A percentile compares a stretch with the other conserved stretches of the same genome.
phyloP scores from a whole-genome alignment of 805 yeast species.

The Kuraishia borneana region DNA sequence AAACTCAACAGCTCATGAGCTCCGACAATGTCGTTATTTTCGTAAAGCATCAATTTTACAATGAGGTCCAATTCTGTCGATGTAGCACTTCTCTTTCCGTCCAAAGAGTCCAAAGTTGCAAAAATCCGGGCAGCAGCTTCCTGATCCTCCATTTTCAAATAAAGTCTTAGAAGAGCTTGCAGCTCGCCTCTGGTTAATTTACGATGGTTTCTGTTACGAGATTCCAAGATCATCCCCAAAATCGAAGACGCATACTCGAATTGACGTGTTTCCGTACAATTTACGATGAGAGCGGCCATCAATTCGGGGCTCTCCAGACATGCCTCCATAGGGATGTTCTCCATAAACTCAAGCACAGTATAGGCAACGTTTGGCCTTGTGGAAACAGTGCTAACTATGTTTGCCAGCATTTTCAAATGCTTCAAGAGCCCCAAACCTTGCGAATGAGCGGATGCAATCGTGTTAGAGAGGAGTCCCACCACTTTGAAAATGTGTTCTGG shows the following conservation, averaged over 20 bases:
- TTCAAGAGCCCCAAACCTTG: too few species aligned
- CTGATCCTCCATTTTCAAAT: slow-evolving; percentile 14
- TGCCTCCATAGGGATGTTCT: slow-evolving; percentile 20
- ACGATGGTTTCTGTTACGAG: not conserved
- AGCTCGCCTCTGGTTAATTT: slow-evolving; percentile 17
- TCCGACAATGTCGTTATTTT: slow-evolving; percentile 4
- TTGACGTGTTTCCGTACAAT: slow-evolving; percentile 16
- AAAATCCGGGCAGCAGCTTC: slow-evolving; percentile 18
- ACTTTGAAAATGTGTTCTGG: too few species aligned
- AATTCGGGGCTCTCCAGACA: slow-evolving; percentile 19
- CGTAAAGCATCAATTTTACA: slow-evolving; percentile 13
- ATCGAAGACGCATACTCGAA: slow-evolving; percentile 6
- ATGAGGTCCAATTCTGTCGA: slow-evolving; percentile 20
- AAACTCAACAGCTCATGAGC: slow-evolving; percentile 18
- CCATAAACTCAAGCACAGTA: slow-evolving; percentile 14
- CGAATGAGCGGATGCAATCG: too few species aligned
- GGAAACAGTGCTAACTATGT: slow-evolving; percentile 16
- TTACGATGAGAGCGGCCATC: slow-evolving; percentile 18
- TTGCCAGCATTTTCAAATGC: slow-evolving; percentile 9
- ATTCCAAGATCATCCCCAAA: not conserved
- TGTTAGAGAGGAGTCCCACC: too few species aligned
- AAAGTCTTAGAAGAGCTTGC: slow-evolving; percentile 16
- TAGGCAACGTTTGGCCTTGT: slow-evolving; percentile 16
- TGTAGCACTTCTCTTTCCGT: slow-evolving; percentile 9
- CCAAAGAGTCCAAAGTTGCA: slow-evolving; percentile 12